Percentiles rank a stretch among this genome's conserved stretches.
These are phyloP conservation scores for Digitaria exilis DNA, from an alignment of 202 grass and related monocot species.

Conservation along the genomic window DNA sequence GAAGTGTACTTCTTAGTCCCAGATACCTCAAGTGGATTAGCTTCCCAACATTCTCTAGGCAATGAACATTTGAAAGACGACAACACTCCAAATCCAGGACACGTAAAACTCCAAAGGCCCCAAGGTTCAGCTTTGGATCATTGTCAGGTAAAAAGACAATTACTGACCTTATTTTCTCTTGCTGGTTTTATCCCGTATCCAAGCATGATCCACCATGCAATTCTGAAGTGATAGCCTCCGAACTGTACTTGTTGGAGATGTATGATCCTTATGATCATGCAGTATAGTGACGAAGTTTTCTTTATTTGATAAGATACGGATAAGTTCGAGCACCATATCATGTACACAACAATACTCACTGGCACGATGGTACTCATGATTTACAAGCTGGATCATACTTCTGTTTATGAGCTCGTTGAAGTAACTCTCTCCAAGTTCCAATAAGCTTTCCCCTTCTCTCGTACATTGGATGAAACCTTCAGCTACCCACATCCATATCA, in stretches of 20 bases:
- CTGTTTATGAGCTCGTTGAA: neutral
- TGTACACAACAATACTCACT: neutral
- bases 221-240: neutral
- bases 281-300: neutral
- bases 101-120: neutral
- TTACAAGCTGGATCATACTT: neutral
- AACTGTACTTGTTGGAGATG: neutral
- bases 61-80: neutral
- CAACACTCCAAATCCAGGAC: neutral
- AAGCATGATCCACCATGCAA: rapidly evolving
- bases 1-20: neutral
- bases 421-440: neutral
- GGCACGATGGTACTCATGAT: rapidly evolving
- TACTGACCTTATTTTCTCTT: neutral
- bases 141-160: no score
- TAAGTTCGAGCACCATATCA: conserved; percentile 3
- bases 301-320: neutral
- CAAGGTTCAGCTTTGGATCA: rapidly evolving
- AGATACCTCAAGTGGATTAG: conserved; percentile 11
- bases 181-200: rapidly evolving
- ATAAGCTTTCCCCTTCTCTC: neutral
- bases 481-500: neutral
- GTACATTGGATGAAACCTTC: neutral
- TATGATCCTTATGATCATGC: rapidly evolving
- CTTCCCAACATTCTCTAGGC: neutral